Evolutionary conservation across 192 early-diverging fungal species (phyloP).

Genomic region (Coemansia sp.): DNA sequence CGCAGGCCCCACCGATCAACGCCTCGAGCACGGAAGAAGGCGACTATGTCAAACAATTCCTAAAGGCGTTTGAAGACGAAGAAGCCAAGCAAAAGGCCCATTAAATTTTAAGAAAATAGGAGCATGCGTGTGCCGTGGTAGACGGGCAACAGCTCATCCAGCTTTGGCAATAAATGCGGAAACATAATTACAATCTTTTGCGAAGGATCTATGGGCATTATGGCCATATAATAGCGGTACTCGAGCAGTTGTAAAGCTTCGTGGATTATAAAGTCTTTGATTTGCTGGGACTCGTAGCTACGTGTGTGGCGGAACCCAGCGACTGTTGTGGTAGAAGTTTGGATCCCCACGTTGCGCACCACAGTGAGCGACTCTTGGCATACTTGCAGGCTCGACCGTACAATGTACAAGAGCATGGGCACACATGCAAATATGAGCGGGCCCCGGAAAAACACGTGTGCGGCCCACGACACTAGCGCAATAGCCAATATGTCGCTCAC

Average conservation of each 20-base stretch:
- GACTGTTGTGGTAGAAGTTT: conserved; percentile 36
- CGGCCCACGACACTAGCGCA: conserved; percentile 45
- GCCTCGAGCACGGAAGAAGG: conserved; percentile 46
- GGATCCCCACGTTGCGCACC: conserved; percentile 47
- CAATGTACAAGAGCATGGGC: conserved; percentile 35
- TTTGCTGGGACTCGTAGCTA: conserved; percentile 33
- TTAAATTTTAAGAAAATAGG: conserved; percentile 21
- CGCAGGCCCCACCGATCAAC: conserved; percentile 46
- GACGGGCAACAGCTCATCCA: conserved; percentile 32
- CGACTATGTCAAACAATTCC: conserved; percentile 53
- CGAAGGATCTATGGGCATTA: conserved; percentile 27
- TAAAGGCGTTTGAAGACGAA: conserved; percentile 50
- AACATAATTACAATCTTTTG: conserved; percentile 41
- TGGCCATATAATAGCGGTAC: conserved; percentile 52
- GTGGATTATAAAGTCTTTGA: conserved; percentile 43
- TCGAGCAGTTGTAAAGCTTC: conserved; percentile 45
- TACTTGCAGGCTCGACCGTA: conserved; percentile 31
- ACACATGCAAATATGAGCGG: conserved; percentile 25
- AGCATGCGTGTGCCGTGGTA: conserved; percentile 42
- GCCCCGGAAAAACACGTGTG: conserved; percentile 43
- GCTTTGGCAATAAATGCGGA: conserved; percentile 36
- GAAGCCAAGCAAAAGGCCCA: conserved; percentile 28
- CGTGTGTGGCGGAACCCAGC: conserved; percentile 30
- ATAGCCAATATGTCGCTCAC: conserved; percentile 38
- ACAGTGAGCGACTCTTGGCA: conserved; percentile 46